These are phyloP conservation scores for Coemansia brasiliensis DNA, from an alignment of 192 early-diverging fungal species.

Conservation along the genomic window DNA sequence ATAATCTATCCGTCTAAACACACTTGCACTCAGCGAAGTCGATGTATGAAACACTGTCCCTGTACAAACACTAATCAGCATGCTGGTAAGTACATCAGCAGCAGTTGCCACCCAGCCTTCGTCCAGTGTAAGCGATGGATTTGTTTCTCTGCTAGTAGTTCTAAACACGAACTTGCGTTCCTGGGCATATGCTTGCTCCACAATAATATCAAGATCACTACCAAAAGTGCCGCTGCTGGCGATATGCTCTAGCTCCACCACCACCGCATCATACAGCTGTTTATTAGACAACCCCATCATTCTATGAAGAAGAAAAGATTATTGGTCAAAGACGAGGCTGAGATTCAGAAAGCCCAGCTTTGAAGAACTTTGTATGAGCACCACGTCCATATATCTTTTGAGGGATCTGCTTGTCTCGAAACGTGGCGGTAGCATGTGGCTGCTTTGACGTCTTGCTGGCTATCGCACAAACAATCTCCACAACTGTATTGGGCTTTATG, in stretches of 20 bases:
- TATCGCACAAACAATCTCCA: conserved; percentile 27
- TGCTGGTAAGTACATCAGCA: conserved; percentile 18
- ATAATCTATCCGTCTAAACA: background rate
- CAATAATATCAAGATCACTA: too few relatives aligned
- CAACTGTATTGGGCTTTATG: conserved; percentile 14
- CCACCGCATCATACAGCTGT: background rate
- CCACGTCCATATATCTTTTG: conserved; percentile 21
- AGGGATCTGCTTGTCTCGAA: conserved; percentile 22
- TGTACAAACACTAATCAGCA: conserved; percentile 10
- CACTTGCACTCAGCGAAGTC: conserved; percentile 16
- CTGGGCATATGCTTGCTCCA: too few relatives aligned
- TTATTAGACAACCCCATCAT: background rate
- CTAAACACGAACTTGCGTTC: too few relatives aligned
- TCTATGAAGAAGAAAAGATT: background rate
- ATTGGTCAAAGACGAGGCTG: conserved; percentile 18
- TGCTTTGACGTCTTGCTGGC: conserved; percentile 13
- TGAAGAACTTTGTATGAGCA: conserved; percentile 38
- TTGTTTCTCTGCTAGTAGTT: background rate
- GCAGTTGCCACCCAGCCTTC: conserved; percentile 15
- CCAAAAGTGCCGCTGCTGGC: too few relatives aligned
- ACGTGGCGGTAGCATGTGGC: conserved; percentile 33
- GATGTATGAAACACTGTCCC: conserved; percentile 6
- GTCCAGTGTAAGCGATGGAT: conserved; percentile 2
- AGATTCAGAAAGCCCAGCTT: conserved; percentile 23
- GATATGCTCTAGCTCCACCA: too few relatives aligned